A percentile compares a stretch with the other conserved stretches of the same genome.
phyloP scores from a whole-genome alignment of 352 stramenopile species.

The Phytophthora agathidicida region DNA sequence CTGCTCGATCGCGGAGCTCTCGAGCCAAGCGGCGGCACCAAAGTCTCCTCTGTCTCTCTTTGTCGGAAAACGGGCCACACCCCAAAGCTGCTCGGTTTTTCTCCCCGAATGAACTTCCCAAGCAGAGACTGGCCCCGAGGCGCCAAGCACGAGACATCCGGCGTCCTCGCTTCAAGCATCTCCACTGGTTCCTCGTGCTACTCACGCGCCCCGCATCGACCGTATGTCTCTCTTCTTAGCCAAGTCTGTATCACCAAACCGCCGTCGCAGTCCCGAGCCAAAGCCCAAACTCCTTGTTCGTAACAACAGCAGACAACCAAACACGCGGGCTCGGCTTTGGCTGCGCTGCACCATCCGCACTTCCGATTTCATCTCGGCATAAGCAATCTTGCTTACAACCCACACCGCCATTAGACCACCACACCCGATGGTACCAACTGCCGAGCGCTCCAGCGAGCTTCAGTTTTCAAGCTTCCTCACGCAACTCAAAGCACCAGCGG shows the following conservation, averaged over 20 bases:
- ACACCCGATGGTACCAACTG: constrained; percentile 26
- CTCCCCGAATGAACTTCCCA: constrained; percentile 34
- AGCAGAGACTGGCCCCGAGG: constrained; percentile 24
- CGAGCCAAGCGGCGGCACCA: constrained; percentile 32
- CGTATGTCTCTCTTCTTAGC: constrained; percentile 39
- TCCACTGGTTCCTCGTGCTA: constrained; percentile 36
- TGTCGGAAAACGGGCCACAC: constrained; percentile 21
- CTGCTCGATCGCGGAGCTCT: constrained; percentile 23
- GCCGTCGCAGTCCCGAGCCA: constrained; percentile 12
- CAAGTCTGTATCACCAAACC: constrained; percentile 31
- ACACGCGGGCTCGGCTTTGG: constrained; percentile 20
- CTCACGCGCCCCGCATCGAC: constrained; percentile 31
- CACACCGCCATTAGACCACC: too few species aligned
- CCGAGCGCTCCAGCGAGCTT: constrained; percentile 22
- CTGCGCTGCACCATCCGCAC: constrained; percentile 22
- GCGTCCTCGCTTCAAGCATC: constrained; percentile 35
- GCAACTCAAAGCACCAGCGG: constrained; percentile 41
- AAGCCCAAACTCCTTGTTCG: constrained; percentile 17
- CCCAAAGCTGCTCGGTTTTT: constrained; percentile 25
- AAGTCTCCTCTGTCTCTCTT: constrained; percentile 30
- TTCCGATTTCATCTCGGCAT: constrained; percentile 39
- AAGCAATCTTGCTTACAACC: constrained; percentile 39
- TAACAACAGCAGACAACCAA: constrained; percentile 36
- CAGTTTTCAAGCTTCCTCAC: constrained; percentile 54
- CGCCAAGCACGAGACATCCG: constrained; percentile 43